Evolutionary conservation across 306 rosid species (phyloP).

Genomic region (Rosa persica): DNA sequence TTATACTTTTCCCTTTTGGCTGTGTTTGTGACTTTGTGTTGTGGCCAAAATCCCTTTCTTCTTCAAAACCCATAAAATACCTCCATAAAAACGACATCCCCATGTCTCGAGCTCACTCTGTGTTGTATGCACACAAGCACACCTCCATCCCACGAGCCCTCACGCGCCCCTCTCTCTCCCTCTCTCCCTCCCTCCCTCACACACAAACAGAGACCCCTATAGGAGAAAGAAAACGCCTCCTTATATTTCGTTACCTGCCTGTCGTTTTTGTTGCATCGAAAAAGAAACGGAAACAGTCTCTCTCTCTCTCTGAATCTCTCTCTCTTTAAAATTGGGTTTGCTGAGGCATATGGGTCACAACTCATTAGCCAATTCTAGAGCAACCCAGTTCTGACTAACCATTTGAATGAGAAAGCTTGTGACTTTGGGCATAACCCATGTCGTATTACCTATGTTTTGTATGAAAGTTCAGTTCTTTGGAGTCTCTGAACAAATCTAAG

Average conservation of each 20-base stretch:
- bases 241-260: slow-evolving; percentile 29
- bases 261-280: slow-evolving; percentile 48
- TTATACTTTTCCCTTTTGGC: slow-evolving; percentile 15
- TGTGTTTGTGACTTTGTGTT: not conserved
- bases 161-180: slow-evolving; percentile 25
- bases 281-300: slow-evolving; percentile 32
- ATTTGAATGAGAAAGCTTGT: slow-evolving; percentile 34
- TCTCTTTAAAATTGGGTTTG: slow-evolving; percentile 29
- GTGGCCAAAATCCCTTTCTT: not conserved
- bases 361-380: slow-evolving; percentile 54
- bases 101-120: not conserved
- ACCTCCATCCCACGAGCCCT: slow-evolving; percentile 22
- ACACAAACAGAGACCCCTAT: not conserved
- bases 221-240: slow-evolving; percentile 42
- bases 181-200: slow-evolving; percentile 4
- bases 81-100: slow-evolving; percentile 4
- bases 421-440: slow-evolving; percentile 19
- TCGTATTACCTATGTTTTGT: slow-evolving; percentile 27
- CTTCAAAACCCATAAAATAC: not conserved
- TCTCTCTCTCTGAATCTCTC: slow-evolving; percentile 16
- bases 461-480: slow-evolving; percentile 10
- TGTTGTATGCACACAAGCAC: not conserved
- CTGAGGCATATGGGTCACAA: slow-evolving; percentile 36
- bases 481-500: slow-evolving; percentile 35
- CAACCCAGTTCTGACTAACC: slow-evolving; percentile 46